Percentiles rank a stretch among this genome's conserved stretches.
Conservation (phyloP, 352 stramenopile genomes). For the Thraustotheca clavata region DNA sequence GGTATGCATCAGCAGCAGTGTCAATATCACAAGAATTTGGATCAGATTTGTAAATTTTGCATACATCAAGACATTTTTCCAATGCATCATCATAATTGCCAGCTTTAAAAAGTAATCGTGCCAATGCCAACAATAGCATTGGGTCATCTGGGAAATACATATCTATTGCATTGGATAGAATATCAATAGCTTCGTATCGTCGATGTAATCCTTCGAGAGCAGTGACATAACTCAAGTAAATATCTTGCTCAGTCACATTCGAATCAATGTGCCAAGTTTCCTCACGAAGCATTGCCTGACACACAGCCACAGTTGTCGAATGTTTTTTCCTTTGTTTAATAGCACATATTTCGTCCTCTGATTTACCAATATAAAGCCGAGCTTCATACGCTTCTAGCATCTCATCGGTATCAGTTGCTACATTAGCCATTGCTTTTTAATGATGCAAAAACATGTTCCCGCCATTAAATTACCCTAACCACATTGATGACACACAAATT, state of each 20-base stretch:
- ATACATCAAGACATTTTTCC: conserved; percentile 8
- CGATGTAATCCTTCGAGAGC: conserved; percentile 9
- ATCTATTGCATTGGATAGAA: conserved; percentile 1
- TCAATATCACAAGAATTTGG: neutral
- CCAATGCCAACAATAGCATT: conserved; percentile 22
- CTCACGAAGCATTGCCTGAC: conserved; percentile 8
- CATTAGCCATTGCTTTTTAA: neutral
- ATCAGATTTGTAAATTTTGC: conserved; percentile 7
- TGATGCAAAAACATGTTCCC: conserved; percentile 4
- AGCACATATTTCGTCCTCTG: conserved; percentile 4
- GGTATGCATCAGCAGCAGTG: conserved; percentile 24
- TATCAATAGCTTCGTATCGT: conserved; percentile 18
- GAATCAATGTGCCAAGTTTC: conserved; percentile 15
- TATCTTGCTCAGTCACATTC: conserved; percentile 8
- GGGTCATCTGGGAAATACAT: conserved; percentile 3
- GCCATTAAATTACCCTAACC: too few relatives aligned
- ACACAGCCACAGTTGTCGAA: neutral
- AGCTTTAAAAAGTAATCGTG: conserved; percentile 28
- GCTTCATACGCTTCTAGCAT: conserved; percentile 12
- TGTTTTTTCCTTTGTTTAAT: conserved; percentile 15
- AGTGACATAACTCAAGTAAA: conserved; percentile 15
- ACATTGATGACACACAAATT: too few relatives aligned
- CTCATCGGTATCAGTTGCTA: conserved; percentile 1
- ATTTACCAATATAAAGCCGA: conserved; percentile 2
- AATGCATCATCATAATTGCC: conserved; percentile 22